Percentiles rank a stretch among this genome's conserved stretches.
Conservation (phyloP, 441 rosid genomes). For the Flueggea neowawraea region DNA sequence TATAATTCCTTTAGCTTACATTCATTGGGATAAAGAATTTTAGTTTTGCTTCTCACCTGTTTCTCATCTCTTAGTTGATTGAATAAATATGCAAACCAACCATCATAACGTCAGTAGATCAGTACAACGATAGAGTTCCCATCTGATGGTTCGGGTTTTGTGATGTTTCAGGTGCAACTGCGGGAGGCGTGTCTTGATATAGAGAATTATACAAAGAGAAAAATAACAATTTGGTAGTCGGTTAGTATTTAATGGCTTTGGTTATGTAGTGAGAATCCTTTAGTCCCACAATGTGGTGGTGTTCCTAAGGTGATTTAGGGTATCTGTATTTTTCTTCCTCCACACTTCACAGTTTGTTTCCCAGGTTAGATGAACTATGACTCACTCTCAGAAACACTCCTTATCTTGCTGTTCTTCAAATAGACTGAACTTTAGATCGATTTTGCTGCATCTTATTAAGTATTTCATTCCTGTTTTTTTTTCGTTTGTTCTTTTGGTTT, state of each 20-base stretch:
- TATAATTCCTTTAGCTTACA: background rate
- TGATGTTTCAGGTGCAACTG: conserved; percentile 29
- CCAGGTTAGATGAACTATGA: too few relatives aligned
- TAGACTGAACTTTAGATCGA: too few relatives aligned
- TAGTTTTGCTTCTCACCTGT: too few relatives aligned
- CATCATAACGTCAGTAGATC: background rate
- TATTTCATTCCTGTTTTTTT: too few relatives aligned
- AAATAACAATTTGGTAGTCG: conserved; percentile 6
- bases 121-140: background rate
- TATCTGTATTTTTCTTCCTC: conserved; percentile 9
- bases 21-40: background rate
- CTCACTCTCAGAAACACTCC: too few relatives aligned
- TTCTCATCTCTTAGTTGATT: background rate
- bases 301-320: conserved; percentile 53
- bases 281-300: conserved; percentile 25
- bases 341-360: too few relatives aligned
- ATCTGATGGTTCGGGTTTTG: background rate
- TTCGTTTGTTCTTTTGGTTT: too few relatives aligned
- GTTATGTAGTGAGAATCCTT: conserved; percentile 46
- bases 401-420: too few relatives aligned
- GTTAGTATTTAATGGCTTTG: background rate
- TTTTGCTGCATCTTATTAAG: too few relatives aligned
- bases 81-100: background rate
- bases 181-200: conserved; percentile 20
- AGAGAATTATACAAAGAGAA: conserved; percentile 12